phyloP scores from a whole-genome alignment of 352 stramenopile genomes.

The Phytopythium chamaehyphon region DNA sequence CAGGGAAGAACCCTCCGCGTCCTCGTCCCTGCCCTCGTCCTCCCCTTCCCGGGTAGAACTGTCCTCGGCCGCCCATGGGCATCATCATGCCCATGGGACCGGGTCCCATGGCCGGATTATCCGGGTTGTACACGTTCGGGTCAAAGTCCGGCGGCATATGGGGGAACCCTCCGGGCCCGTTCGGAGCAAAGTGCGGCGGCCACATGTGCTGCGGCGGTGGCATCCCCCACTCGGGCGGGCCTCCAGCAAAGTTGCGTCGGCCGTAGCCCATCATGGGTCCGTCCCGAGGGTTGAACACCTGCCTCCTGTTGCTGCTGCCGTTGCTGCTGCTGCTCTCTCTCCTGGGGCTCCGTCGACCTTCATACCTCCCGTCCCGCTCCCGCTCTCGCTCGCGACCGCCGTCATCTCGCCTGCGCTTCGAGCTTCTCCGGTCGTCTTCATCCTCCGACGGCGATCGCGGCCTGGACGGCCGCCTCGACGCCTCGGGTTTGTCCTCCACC shows the following conservation, averaged over 20 bases:
- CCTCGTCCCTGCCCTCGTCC: conserved; percentile 38
- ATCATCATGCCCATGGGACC: conserved; percentile 68
- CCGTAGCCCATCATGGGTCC: conserved; percentile 37
- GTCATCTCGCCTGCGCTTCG: conserved; percentile 61
- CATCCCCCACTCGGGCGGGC: conserved; percentile 65
- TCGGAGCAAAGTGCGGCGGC: conserved; percentile 50
- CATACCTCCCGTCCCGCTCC: conserved; percentile 17
- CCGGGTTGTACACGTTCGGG: conserved; percentile 57
- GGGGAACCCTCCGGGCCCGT: conserved; percentile 28
- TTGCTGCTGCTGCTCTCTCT: conserved; percentile 14
- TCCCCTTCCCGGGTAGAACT: conserved; percentile 41
- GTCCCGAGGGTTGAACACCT: conserved; percentile 24
- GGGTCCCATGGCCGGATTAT: conserved; percentile 60
- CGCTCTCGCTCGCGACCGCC: conserved; percentile 15
- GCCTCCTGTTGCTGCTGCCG: conserved; percentile 7
- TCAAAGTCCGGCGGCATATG: conserved; percentile 65
- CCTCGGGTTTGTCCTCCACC: conserved; percentile 15
- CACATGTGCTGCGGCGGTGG: conserved; percentile 56
- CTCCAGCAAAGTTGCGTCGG: conserved; percentile 34
- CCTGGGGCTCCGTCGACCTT: conserved; percentile 30
- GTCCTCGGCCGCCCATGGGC: conserved; percentile 45
- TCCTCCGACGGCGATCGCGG: conserved; percentile 38
- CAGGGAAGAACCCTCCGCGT: conserved; percentile 30
- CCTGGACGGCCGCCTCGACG: conserved; percentile 29
- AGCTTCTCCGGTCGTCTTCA: conserved; percentile 49